These are phyloP conservation scores for Scheffersomyces coipomensis DNA, from an alignment of 805 yeast genomes.

Conservation along the genomic window DNA sequence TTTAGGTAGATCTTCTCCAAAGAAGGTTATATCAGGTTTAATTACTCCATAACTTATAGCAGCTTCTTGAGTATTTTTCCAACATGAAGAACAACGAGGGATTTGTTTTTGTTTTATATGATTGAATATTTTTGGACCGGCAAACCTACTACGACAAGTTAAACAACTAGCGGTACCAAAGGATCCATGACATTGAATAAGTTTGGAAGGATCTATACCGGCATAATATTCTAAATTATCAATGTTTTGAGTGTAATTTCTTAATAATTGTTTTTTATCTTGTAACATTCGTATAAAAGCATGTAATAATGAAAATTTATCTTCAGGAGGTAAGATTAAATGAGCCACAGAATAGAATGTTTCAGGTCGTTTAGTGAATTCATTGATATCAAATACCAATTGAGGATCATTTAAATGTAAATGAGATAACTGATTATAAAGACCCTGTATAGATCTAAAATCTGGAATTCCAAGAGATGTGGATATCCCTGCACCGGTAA, in stretches of 20 bases:
- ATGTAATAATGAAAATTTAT: constrained; percentile 72
- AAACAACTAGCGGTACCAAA: constrained; percentile 85
- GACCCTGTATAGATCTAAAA: constrained; percentile 85
- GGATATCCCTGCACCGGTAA: constrained; percentile 93
- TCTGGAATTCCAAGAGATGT: constrained; percentile 91
- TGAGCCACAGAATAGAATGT: constrained; percentile 86
- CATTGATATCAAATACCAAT: constrained; percentile 74
- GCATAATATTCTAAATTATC: constrained; percentile 84
- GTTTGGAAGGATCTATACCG: constrained; percentile 62
- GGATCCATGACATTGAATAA: constrained; percentile 91
- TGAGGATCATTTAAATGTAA: constrained; percentile 84
- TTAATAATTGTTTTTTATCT: constrained; percentile 70
- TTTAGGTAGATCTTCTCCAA: constrained; percentile 80
- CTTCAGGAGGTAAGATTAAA: constrained; percentile 75
- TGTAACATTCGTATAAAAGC: constrained; percentile 71
- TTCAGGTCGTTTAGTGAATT: constrained; percentile 73
- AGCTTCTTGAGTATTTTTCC: constrained; percentile 12
- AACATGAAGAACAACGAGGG: constrained; percentile 73
- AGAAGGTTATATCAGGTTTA: constrained; percentile 92
- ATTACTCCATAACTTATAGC: constrained; percentile 70
- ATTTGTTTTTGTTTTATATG: constrained; percentile 58
- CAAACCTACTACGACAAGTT: constrained; percentile 65
- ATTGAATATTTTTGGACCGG: constrained; percentile 63
- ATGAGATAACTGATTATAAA: constrained; percentile 66
- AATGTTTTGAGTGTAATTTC: constrained; percentile 89